Percentiles rank a stretch among this genome's conserved stretches.
phyloP scores from a whole-genome alignment of 345 rosid genomes.

The Odontarrhena argentea region DNA sequence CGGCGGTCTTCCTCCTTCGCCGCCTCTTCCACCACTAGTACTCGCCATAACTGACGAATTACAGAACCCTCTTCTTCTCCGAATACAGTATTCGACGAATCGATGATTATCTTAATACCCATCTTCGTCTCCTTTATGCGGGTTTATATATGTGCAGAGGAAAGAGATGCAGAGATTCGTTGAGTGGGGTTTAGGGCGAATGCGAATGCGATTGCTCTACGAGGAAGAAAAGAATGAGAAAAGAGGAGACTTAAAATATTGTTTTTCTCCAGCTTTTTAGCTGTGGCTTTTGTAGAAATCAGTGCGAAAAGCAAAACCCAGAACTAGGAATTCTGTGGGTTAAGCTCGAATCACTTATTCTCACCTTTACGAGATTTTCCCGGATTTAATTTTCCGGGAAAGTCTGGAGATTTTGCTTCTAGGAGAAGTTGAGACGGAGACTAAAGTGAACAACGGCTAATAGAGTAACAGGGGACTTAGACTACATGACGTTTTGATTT shows the following conservation, averaged over 20 bases:
- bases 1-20: conserved; percentile 35
- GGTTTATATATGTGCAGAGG: conserved; percentile 27
- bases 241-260: conserved; percentile 1
- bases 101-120: conserved; percentile 23
- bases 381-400: conserved; percentile 14
- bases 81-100: conserved; percentile 17
- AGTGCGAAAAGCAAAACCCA: conserved; percentile 32
- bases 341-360: conserved; percentile 19
- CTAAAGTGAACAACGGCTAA: conserved; percentile 18
- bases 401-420: conserved; percentile 16
- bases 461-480: not conserved
- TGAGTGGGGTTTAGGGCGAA: conserved; percentile 63
- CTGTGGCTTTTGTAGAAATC: conserved; percentile 13
- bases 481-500: conserved; percentile 27
- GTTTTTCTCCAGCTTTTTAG: conserved; percentile 15
- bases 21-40: conserved; percentile 64
- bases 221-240: conserved; percentile 61
- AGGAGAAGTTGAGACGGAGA: conserved; percentile 6
- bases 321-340: conserved; percentile 11
- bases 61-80: conserved; percentile 10
- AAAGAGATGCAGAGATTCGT: conserved; percentile 49
- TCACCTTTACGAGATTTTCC: conserved; percentile 22
- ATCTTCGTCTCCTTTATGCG: conserved; percentile 22
- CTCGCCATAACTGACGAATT: conserved; percentile 60
- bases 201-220: conserved; percentile 52